These are phyloP conservation scores for Pyrenula aspistea DNA, from an alignment of 495 filamentous ascomycete species.

Conservation along the genomic window DNA sequence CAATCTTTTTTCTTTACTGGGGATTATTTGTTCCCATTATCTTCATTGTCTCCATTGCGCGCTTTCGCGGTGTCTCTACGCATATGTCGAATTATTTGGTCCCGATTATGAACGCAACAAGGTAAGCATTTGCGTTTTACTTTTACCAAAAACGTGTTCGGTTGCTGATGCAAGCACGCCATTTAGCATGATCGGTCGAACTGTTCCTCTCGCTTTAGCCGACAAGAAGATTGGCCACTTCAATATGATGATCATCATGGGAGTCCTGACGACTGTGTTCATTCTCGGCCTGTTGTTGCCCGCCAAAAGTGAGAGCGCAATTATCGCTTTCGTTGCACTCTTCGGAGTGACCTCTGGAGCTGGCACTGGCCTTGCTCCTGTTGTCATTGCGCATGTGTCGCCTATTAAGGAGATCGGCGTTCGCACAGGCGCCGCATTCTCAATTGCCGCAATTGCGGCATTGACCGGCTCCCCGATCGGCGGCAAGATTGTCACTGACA, in stretches of 20 bases:
- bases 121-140: too few species aligned
- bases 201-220: slow-evolving; percentile 25
- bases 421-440: slow-evolving; percentile 9
- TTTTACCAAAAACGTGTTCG: too few species aligned
- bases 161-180: too few species aligned
- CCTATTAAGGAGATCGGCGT: slow-evolving; percentile 12
- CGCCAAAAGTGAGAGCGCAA: slow-evolving; percentile 27
- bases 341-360: slow-evolving; percentile 51
- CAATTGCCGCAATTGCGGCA: slow-evolving; percentile 28
- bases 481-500: slow-evolving; percentile 16
- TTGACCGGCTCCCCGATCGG: slow-evolving; percentile 50
- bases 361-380: slow-evolving; percentile 26
- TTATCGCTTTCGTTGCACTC: slow-evolving; percentile 39
- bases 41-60: not conserved
- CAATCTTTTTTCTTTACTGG: slow-evolving; percentile 4
- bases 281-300: slow-evolving; percentile 48
- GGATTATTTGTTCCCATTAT: not conserved
- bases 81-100: not conserved
- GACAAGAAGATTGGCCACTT: slow-evolving; percentile 55
- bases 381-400: slow-evolving; percentile 8
- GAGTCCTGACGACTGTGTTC: slow-evolving; percentile 34
- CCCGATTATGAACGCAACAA: not conserved
- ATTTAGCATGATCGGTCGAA: not conserved
- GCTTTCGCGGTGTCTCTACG: not conserved
- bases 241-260: slow-evolving; percentile 45